Base-by-base conservation (phyloP, 2,329 filamentous ascomycete genomes). In the Aureobasidium sp. region DNA sequence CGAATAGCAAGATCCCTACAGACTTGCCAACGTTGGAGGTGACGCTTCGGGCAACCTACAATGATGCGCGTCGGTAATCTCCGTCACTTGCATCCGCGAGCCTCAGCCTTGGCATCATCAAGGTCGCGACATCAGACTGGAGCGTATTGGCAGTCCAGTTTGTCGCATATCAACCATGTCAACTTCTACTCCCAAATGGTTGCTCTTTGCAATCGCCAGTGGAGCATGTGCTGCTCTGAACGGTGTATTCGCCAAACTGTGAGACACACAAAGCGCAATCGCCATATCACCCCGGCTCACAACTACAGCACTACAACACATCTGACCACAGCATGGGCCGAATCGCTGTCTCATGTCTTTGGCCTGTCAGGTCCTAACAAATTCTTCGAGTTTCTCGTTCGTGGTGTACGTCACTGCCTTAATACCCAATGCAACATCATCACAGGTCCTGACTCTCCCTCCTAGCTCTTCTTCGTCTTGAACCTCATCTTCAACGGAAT, bases 221-320 rank as follows among this genome's bases (percentile, higher is more conserved):
- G 90, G 90, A 64, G 85, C 83, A 59, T 92, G 88, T 69, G 90
- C 90, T 36, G 88, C 89, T 27, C 87, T 89, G 67, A 94, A 94
- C 68, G 89, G 89, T 63, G 86, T 90, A 5, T 91, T 93, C 77
- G 90, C 90, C 0, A 94, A 93, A 75, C 77, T 94, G 87, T 90
- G 76, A 69, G 84, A 50, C 55, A 13, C 36, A 39, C 25, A 49
- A 39, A 50, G 10, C 42, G 1, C 10, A 9, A 11, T 48, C 45
- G n/a, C 41, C 10, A 16, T 44, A 36, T 16, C 27, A 41, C 53
- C 29, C 13, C 25, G 27, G 15, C 29, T 30, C n/a, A 58, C 54
- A 13, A 27, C 29, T 29, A n/a, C 64, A 85, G 82, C 63, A 86
- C 84, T 63, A 87, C 84, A 16, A 85, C 84, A 11, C 74, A 80